A percentile compares a stretch with the other conserved stretches of the same genome.
phyloP scores from a whole-genome alignment of 352 stramenopile genomes.

The Thalassiosira pacifica region DNA sequence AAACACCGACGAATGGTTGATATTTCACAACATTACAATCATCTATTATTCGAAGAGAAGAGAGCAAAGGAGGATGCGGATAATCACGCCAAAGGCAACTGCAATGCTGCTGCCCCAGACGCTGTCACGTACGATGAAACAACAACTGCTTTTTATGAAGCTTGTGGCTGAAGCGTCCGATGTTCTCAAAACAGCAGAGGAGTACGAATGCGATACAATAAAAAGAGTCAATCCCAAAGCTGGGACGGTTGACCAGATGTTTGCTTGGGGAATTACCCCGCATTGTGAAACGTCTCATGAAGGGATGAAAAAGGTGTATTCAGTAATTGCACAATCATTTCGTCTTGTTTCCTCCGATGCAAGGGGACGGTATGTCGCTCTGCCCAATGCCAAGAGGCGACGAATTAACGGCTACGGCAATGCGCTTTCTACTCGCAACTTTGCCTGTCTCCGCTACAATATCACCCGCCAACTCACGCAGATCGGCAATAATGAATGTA shows the following conservation, averaged over 20 bases:
- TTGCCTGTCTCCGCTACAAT: neutral
- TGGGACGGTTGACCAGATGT: constrained; percentile 6
- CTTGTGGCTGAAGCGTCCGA: neutral
- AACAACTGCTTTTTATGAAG: neutral
- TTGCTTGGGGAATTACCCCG: neutral
- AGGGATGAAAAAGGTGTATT: constrained; percentile 18
- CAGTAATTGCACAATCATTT: neutral
- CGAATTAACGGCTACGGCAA: neutral
- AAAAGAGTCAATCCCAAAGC: neutral
- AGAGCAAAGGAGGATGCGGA: neutral
- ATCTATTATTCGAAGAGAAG: neutral
- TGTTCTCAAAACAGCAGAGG: neutral
- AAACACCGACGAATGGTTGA: neutral
- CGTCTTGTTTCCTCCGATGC: neutral
- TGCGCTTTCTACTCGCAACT: neutral
- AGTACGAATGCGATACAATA: neutral
- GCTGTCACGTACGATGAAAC: neutral
- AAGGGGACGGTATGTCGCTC: neutral
- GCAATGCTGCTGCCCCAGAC: neutral
- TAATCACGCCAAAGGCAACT: too few relatives aligned
- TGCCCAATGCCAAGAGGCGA: neutral
- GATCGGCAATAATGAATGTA: neutral
- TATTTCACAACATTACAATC: neutral
- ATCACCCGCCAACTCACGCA: neutral
- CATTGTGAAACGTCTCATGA: constrained; percentile 18